A percentile compares a stretch with the other conserved stretches of the same genome.
Conservation (phyloP, 176 grass and related monocot species). For the Triticum turgidum region DNA sequence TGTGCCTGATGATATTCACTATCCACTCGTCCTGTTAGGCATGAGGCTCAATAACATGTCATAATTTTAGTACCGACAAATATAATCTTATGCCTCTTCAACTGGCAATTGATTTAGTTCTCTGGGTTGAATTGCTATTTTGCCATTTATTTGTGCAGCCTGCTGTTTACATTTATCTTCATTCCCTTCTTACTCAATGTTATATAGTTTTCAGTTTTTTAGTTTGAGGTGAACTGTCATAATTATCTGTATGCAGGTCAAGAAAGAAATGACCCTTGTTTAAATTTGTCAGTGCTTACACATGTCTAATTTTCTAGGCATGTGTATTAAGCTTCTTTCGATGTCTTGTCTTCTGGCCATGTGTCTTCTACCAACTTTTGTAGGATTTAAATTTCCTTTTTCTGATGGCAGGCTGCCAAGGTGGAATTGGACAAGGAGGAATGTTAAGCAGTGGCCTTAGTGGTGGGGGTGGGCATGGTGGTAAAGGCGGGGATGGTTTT, state of each 20-base stretch:
- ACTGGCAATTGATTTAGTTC: not conserved
- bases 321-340: not conserved
- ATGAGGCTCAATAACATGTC: not conserved
- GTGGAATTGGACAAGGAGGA: conserved; percentile 79
- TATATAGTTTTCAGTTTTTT: not conserved
- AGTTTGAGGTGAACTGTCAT: not conserved
- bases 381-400: conserved; percentile 13
- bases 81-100: conserved; percentile 10
- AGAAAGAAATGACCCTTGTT: too few species aligned
- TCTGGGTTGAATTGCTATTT: not conserved
- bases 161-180: not conserved
- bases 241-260: too few species aligned
- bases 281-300: not conserved
- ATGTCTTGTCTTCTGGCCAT: not conserved
- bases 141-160: not conserved
- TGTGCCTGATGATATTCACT: not conserved
- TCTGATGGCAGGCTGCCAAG: conserved; percentile 70
- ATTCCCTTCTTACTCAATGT: not conserved
- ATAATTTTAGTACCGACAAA: conserved; percentile 14
- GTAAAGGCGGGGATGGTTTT: conserved; percentile 81
- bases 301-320: conserved; percentile 1
- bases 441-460: conserved; percentile 62
- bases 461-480: conserved; percentile 90
- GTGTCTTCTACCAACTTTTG: not conserved
- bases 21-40: not conserved